These are phyloP conservation scores for Carex littledalei DNA, from an alignment of 176 grass and related monocot genomes.

Conservation along the genomic window DNA sequence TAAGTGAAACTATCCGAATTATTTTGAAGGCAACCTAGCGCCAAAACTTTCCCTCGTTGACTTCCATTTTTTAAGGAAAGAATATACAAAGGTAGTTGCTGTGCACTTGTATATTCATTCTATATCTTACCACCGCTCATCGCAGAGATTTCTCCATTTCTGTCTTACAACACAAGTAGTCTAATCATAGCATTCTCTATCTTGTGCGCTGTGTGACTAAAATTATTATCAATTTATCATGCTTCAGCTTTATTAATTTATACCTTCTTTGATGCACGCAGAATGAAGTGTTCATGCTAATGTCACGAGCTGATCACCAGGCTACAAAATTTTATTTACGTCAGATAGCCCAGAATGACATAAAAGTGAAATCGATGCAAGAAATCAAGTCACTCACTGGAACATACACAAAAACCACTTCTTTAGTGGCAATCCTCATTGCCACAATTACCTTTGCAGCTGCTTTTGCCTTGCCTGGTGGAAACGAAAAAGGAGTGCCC, in stretches of 20 bases:
- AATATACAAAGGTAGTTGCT: too few relatives aligned
- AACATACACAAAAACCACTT: slow-evolving; percentile 27
- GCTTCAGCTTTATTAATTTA: not conserved
- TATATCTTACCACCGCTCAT: too few relatives aligned
- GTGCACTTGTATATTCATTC: too few relatives aligned
- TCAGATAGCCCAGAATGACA: not conserved
- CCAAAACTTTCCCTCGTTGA: too few relatives aligned
- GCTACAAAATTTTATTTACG: not conserved
- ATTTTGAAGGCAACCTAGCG: too few relatives aligned
- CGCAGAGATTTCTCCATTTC: too few relatives aligned
- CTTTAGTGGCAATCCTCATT: slow-evolving; percentile 26
- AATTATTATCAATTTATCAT: not conserved
- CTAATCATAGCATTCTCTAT: too few relatives aligned
- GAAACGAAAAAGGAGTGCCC: not conserved
- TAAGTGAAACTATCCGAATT: too few relatives aligned
- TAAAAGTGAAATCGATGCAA: not conserved
- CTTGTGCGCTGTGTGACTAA: too few relatives aligned
- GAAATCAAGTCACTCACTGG: slow-evolving; percentile 10
- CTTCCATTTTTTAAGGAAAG: too few relatives aligned
- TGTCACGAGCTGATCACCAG: slow-evolving; percentile 3
- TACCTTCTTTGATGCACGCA: not conserved
- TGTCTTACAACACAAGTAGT: too few relatives aligned
- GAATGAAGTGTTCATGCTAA: slow-evolving; percentile 29
- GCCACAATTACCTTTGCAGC: slow-evolving; percentile 8
- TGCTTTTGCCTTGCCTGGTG: not conserved